Evolutionary conservation across 495 filamentous ascomycete species (phyloP).

Genomic region (Xylaria venustula): DNA sequence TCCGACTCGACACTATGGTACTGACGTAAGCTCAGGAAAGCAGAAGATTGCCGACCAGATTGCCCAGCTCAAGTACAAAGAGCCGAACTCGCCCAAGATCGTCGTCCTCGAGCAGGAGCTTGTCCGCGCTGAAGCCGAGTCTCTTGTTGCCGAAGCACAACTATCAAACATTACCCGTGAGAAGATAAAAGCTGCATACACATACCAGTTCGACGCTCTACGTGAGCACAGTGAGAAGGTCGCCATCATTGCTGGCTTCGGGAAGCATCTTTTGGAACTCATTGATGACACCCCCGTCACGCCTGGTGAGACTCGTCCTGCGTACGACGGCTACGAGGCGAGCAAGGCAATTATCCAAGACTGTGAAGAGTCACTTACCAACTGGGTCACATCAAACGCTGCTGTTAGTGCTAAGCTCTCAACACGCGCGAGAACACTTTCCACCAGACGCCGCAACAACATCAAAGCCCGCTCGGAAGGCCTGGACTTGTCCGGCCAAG

Average conservation of each 20-base stretch:
- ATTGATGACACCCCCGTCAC: constrained; percentile 97
- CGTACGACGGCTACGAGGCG: constrained; percentile 97
- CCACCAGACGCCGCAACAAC: constrained; percentile 74
- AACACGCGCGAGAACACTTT: constrained; percentile 78
- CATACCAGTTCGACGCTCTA: constrained; percentile 97
- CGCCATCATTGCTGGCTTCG: constrained; percentile 94
- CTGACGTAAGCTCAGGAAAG: constrained; percentile 61
- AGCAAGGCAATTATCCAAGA: constrained; percentile 99
- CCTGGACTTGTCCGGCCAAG: constrained; percentile 80
- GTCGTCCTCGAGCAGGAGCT: constrained; percentile 98
- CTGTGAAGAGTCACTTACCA: constrained; percentile 94
- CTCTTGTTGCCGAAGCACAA: constrained; percentile 95
- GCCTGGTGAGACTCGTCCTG: constrained; percentile 90
- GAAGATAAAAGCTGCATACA: constrained; percentile 97
- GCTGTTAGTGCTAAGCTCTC: constrained; percentile 83
- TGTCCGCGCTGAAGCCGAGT: constrained; percentile 96
- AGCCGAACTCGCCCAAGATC: constrained; percentile 95
- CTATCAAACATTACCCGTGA: constrained; percentile 98
- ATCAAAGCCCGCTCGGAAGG: constrained; percentile 63
- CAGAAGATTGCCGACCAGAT: constrained; percentile 99
- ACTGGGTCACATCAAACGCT: constrained; percentile 91
- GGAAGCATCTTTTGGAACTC: constrained; percentile 93
- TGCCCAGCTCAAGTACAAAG: constrained; percentile 98
- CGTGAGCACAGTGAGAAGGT: constrained; percentile 98
- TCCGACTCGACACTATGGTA: background rate